A percentile compares a stretch with the other conserved stretches of the same genome.
phyloP scores from a whole-genome alignment of 371 early-diverging fungal species.

The Mycotypha africana region DNA sequence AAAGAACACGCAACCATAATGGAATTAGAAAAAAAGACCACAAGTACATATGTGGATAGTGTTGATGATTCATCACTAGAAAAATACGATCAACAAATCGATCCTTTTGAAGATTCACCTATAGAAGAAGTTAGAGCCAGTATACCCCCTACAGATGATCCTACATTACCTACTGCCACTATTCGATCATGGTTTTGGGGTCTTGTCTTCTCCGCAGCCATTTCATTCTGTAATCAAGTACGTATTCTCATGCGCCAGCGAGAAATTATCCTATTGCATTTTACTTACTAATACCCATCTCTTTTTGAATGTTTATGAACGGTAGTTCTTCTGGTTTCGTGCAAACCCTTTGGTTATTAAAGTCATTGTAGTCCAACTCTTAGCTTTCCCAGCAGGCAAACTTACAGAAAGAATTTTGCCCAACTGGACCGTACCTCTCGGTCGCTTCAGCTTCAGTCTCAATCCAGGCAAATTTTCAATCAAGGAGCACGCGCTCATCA shows the following conservation, averaged over 20 bases:
- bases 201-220: constrained; percentile 51
- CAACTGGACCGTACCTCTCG: constrained; percentile 16
- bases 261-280: too few species aligned
- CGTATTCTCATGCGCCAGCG: too few species aligned
- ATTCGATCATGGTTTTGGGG: constrained; percentile 76
- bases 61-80: constrained; percentile 2
- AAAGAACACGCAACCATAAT: too few species aligned
- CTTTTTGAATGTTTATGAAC: too few species aligned
- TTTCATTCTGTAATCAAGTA: constrained; percentile 68
- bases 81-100: constrained; percentile 5
- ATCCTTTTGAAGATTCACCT: constrained; percentile 54
- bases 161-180: constrained; percentile 66
- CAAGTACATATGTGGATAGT: too few species aligned
- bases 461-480: constrained; percentile 78
- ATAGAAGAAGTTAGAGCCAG: constrained; percentile 67
- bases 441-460: constrained; percentile 28
- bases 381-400: constrained; percentile 64
- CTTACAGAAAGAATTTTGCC: constrained; percentile 56
- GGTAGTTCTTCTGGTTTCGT: constrained; percentile 70
- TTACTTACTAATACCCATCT: too few species aligned
- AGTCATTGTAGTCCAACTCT: constrained; percentile 62
- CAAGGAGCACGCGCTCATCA: constrained; percentile 69
- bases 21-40: constrained; percentile 10
- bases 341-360: constrained; percentile 58
- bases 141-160: constrained; percentile 60